These are phyloP conservation scores for Trypanosoma mega DNA, from an alignment of 208 protist species.

Conservation along the genomic window DNA sequence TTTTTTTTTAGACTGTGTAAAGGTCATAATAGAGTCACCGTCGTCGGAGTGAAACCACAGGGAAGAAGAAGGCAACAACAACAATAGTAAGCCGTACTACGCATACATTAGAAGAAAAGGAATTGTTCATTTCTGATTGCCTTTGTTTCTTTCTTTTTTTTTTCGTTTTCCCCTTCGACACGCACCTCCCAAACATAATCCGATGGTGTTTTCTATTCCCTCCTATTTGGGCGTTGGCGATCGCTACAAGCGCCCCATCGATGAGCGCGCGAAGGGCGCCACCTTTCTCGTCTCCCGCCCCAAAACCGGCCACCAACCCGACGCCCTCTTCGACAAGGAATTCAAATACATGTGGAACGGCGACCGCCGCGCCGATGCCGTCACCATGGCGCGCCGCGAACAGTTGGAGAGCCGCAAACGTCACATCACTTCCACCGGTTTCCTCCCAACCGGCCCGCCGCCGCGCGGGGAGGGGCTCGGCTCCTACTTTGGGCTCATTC, in stretches of 20 bases:
- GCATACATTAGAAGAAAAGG: conserved; percentile 4
- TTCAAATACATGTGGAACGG: conserved; percentile 85
- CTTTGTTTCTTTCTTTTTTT: too few relatives aligned
- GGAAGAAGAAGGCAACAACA: neutral
- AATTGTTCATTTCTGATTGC: too few relatives aligned
- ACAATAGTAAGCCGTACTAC: neutral
- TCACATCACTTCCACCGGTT: conserved; percentile 80
- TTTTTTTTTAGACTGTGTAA: too few relatives aligned
- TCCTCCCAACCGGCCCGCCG: conserved; percentile 52
- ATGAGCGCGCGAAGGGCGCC: conserved; percentile 61
- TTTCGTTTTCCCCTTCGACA: too few relatives aligned
- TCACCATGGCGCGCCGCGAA: conserved; percentile 51
- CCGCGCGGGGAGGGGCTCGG: conserved; percentile 61
- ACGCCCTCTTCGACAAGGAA: conserved; percentile 84
- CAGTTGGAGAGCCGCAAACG: conserved; percentile 58
- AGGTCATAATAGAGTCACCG: too few relatives aligned
- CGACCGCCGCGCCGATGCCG: conserved; percentile 68
- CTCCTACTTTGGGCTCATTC: conserved; percentile 84
- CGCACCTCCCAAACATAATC: neutral
- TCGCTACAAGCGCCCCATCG: conserved; percentile 53
- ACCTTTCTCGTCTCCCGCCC: conserved; percentile 65
- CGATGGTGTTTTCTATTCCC: conserved; percentile 89
- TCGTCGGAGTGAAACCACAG: too few relatives aligned
- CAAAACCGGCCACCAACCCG: conserved; percentile 79
- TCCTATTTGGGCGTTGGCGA: conserved; percentile 80